Base-by-base conservation (phyloP, 208 protist genomes). In the Acanthamoeba lenticulata region DNA sequence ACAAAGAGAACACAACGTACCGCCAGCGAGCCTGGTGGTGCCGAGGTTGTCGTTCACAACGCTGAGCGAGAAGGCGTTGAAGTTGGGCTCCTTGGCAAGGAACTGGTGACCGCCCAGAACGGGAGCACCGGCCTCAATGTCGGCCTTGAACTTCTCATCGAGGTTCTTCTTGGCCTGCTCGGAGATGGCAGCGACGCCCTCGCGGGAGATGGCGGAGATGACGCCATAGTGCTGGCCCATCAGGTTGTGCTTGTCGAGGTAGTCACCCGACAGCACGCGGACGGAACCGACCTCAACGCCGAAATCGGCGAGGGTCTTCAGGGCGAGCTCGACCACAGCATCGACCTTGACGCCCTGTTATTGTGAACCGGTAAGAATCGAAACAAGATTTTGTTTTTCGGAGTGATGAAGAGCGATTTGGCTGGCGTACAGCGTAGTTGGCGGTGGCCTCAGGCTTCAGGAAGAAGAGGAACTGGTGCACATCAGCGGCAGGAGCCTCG, bases 41-140 rank as follows among this genome's bases (percentile, higher is more conserved):
- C 90, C 90, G 49, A 94, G 90, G 90, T 94, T 94, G 90, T 94
- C 90, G 74, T 94, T 94, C 38, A 94, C 45, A 17, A 94, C 90
- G 65, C 55, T 94, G 27, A 94, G 52, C 34, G 90, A 94, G 90
- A 94, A 94, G 47, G 90, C 69, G 74, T 81, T 94, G 90, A 94
- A 92, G 27, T 42, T 49, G 29, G 86, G 86, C 62, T 92, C 45
- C 62, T 67, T 60, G 67, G 44, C 74, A 21, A 94, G 74, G 90
- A 94, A 94, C 74, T 94, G 90, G 90, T 94, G 55, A 29, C 90
- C 90, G 45, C 90, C 90, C 19, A 94, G 67, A 15, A 94, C 90
- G 45, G 44, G 1, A 65, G 90, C 90, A 38, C 90, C 90, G 49
- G 90, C 85, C 85, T 91, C 85, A 42, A 91, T 40, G 45, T 83